phyloP scores from a whole-genome alignment of 2,329 filamentous ascomycete genomes.

The Incumbomyces delicatus region DNA sequence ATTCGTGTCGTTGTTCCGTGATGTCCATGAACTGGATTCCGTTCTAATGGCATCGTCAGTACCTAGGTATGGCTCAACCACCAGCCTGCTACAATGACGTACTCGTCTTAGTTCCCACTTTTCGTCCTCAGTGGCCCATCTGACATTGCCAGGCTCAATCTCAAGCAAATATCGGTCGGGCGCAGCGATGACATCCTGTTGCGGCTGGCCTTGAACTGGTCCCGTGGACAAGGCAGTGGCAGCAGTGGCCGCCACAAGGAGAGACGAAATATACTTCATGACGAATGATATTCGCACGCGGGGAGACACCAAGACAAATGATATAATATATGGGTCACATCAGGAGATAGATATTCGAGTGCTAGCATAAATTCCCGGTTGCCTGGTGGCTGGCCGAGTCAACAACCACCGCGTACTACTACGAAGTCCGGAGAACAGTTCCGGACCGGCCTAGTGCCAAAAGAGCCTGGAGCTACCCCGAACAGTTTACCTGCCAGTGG shows the following conservation, averaged over 20 bases:
- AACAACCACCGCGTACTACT: no score
- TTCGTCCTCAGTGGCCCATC: constrained; percentile 86
- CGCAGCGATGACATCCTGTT: constrained; percentile 3
- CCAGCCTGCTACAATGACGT: constrained; percentile 26
- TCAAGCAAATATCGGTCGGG: constrained; percentile 61
- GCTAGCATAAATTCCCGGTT: background rate
- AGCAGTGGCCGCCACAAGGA: constrained; percentile 29
- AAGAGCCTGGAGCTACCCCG: no score
- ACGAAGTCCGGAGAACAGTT: no score
- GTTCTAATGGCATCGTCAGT: constrained; percentile 42
- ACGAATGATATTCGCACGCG: background rate
- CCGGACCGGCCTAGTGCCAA: no score
- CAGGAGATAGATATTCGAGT: no score
- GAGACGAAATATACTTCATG: constrained; percentile 29
- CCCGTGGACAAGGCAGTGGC: constrained; percentile 24
- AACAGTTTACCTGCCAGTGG: no score
- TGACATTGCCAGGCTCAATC: constrained; percentile 68
- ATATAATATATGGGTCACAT: no score
- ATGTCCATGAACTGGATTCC: constrained; percentile 92
- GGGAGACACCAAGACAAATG: no score
- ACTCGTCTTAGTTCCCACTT: constrained; percentile 87
- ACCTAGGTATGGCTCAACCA: no score
- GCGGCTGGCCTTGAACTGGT: background rate
- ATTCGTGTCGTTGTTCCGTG: constrained; percentile 62
- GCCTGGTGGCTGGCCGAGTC: background rate